These are phyloP conservation scores for Botrytis elliptica DNA, from an alignment of 2,329 filamentous ascomycete species.

Conservation along the genomic window DNA sequence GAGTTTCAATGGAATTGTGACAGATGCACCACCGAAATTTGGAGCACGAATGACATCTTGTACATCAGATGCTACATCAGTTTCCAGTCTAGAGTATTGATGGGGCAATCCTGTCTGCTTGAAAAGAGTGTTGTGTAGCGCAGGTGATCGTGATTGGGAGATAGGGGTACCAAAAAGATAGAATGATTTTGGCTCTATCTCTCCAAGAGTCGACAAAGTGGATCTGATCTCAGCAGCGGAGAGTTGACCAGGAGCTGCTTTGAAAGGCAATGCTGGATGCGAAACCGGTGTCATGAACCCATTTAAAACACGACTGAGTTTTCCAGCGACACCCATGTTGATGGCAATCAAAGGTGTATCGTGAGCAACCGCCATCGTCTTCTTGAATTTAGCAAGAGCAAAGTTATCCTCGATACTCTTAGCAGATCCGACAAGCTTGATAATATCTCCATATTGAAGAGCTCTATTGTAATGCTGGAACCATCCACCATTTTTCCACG, in stretches of 20 bases:
- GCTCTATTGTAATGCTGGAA: conserved; percentile 86
- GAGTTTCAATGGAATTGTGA: conserved; percentile 93
- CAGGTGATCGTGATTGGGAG: conserved; percentile 76
- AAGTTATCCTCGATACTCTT: conserved; percentile 80
- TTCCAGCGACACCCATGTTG: conserved; percentile 88
- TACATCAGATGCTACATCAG: conserved; percentile 61
- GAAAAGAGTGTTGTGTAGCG: conserved; percentile 87
- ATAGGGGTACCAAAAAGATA: conserved; percentile 89
- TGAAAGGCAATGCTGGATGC: conserved; percentile 84
- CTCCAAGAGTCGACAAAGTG: conserved; percentile 74
- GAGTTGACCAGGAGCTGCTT: conserved; percentile 90
- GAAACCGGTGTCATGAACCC: conserved; percentile 92
- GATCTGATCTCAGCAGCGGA: conserved; percentile 85
- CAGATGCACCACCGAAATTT: conserved; percentile 87
- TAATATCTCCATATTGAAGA: conserved; percentile 83
- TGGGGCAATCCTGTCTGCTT: conserved; percentile 75
- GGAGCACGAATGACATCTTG: conserved; percentile 63
- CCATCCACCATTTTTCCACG: conserved; percentile 94
- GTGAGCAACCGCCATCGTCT: conserved; percentile 69
- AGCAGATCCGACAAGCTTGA: conserved; percentile 89
- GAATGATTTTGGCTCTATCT: conserved; percentile 73
- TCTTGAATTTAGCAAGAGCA: conserved; percentile 76
- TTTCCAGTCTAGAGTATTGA: conserved; percentile 74
- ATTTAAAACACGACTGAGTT: conserved; percentile 88
- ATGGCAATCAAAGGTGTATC: conserved; percentile 86